Base-by-base conservation (phyloP, 2,329 filamentous ascomycete species). In the Hymenoscyphus repandus region DNA sequence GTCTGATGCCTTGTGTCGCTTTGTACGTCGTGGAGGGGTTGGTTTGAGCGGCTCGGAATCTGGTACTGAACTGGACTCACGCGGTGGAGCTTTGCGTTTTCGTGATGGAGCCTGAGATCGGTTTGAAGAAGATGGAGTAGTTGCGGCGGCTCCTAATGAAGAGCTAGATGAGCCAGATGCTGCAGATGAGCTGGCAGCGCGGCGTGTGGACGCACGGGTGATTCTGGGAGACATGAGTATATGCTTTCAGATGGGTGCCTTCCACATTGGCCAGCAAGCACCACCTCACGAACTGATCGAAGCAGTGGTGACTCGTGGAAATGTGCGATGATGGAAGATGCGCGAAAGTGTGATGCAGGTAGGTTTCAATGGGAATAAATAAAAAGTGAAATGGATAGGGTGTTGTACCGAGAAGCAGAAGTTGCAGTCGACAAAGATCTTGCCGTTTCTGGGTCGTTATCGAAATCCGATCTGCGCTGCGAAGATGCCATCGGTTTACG, bases 191-290 rank as follows among this genome's bases (percentile, higher is more conserved):
- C 66, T 81, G 68, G 88, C 86, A 75, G 88, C 88, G 81, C 89
- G 85, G 78, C 90, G 90, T 76, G 91, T 87, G 72, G 91, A 86
- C 66, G 91, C 93, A 77, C 92, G 90, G 78, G 92, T 96, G 66
- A 93, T 85, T 88, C 91, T 96, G 81, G 84, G 77, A 82, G 88
- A 89, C 90, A 96, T 96, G 84, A 92, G 88, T 85, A 76, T 57
- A 52, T 61, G 56, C 27, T 50, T 52, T 53, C 46, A 44, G 40
- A 54, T 51, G 46, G 48, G 44, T 44, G 43, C 37, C 37, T 51
- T 50, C 47, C 38, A 51, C 27, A 50, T 37, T 44, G 36, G 39
- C 44, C 45, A 47, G 49, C 48, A 54, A 47, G 49, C 48, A 54
- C 53, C 57, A 52, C 54, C 46, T 27, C 49, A 58, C 52, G 52